These are phyloP conservation scores for Suhomyces coccinellae DNA, from an alignment of 1,139 yeast species.

Conservation along the genomic window DNA sequence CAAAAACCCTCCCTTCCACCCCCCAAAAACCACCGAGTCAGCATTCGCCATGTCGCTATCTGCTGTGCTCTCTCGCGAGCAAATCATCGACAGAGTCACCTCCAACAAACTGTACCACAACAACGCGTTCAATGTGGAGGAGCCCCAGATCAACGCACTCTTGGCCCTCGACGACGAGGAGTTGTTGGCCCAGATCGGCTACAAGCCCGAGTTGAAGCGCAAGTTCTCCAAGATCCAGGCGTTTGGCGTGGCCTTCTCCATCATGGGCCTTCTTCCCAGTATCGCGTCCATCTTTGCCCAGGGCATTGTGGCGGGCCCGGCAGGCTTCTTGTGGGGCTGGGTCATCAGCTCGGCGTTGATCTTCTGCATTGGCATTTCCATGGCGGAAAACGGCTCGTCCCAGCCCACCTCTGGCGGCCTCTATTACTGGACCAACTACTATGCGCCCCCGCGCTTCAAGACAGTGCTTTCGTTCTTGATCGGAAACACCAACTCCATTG, in stretches of 20 bases:
- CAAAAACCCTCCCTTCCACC: too few relatives aligned
- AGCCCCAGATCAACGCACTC: conserved; percentile 23
- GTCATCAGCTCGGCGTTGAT: conserved; percentile 56
- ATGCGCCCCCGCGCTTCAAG: conserved; percentile 38
- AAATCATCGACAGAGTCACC: conserved; percentile 25
- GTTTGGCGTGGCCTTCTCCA: conserved; percentile 53
- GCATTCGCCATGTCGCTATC: neutral
- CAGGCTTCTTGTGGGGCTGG: conserved; percentile 73
- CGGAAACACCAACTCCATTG: conserved; percentile 60
- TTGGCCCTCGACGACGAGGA: conserved; percentile 16
- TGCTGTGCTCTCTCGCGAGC: conserved; percentile 26
- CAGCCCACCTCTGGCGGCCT: conserved; percentile 74
- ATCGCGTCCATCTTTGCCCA: conserved; percentile 34
- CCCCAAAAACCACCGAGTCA: too few relatives aligned
- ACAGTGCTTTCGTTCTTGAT: conserved; percentile 53
- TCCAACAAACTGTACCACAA: conserved; percentile 26
- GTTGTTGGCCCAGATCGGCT: conserved; percentile 29
- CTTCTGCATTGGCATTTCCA: conserved; percentile 56
- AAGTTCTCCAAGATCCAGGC: conserved; percentile 48
- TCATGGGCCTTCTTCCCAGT: conserved; percentile 53
- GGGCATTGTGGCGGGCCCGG: conserved; percentile 47
- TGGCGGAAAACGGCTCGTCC: conserved; percentile 66
- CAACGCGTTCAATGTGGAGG: conserved; percentile 32
- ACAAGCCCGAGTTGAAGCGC: conserved; percentile 49
- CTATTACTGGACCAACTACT: conserved; percentile 55